Base-by-base conservation (phyloP, 2,329 filamentous ascomycete species). In the Fusarium sp. region DNA sequence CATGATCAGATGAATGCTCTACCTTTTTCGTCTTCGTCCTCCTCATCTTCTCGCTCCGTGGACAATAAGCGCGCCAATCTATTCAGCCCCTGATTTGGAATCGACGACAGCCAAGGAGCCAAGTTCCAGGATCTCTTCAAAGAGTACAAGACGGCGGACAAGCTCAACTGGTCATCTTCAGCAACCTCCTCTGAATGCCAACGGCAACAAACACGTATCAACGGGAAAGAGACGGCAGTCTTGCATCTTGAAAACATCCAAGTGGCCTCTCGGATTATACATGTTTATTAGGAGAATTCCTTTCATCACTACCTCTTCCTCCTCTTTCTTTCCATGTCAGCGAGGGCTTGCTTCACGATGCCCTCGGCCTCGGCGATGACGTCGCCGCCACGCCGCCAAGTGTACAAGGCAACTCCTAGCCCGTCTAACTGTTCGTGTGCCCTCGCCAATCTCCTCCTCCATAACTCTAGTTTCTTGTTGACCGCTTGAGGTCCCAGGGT, bases 381-480 rank as follows among this genome's bases (percentile, higher is more conserved):
- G 83, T 97, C 94, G 31, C 87, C 85, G 0, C 94, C 94, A 13
- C 88, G 88, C 47, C 92, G 87, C 94, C 94, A 97, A 22, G 89
- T 94, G 72, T 93, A 90, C 38, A 97, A 80, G 73, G 88, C 84
- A 1, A 97, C 92, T 5, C 92, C 92, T 42, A 91, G 85, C 6
- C 86, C 84, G n/a, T 90, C 89, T 11, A 96, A 85, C 42, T 85
- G 82, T 33, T 90, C 84, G 72, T 93, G 90, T 5, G 94, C 93
- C 52, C 89, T 85, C 47, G 88, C 88, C 84, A 94, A 89, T 45
- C 94, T 85, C 65, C 91, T 88, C 70, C 88, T 86, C 94, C 94
- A 97, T 57, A 95, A 79, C 69, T 92, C 91, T 65, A 95, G 85
- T 74, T 94, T 92, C 83, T 93, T 94, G 81, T 90, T 94, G 14